A percentile compares a stretch with the other conserved stretches of the same genome.
Conservation (phyloP, 2,329 filamentous ascomycete genomes). For the Fusarium scirpi region DNA sequence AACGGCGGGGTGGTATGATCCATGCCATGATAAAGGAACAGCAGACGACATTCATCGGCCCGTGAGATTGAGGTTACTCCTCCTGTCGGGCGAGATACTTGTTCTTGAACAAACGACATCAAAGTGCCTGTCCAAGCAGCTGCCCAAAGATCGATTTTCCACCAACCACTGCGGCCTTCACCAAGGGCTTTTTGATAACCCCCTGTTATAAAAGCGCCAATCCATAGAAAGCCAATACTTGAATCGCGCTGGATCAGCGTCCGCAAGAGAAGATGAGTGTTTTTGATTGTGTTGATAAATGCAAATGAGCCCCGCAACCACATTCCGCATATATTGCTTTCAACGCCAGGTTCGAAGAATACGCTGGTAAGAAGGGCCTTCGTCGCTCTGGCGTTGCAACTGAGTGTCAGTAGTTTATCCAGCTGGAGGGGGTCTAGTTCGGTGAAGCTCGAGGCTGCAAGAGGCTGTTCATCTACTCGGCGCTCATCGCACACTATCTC, state of each 20-base stretch:
- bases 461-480: fast-evolving
- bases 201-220: constrained; percentile 39
- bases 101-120: constrained; percentile 30
- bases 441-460: fast-evolving
- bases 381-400: not conserved
- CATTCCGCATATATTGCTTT: not conserved
- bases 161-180: constrained; percentile 25
- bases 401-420: not conserved
- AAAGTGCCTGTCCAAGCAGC: constrained; percentile 37
- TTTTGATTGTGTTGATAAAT: fast-evolving
- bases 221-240: constrained; percentile 19
- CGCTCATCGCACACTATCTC: not conserved
- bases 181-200: constrained; percentile 1
- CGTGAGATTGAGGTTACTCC: constrained; percentile 18
- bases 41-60: constrained; percentile 36
- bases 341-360: fast-evolving
- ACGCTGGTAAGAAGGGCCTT: not conserved
- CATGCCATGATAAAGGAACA: constrained; percentile 30
- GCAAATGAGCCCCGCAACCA: not conserved
- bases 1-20: constrained; percentile 25
- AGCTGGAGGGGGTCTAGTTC: not conserved
- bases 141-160: constrained; percentile 26
- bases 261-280: fast-evolving
- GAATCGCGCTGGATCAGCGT: fast-evolving
- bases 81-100: not conserved